Conservation (phyloP, 495 filamentous ascomycete species). For the Penicillium coprophilum region DNA sequence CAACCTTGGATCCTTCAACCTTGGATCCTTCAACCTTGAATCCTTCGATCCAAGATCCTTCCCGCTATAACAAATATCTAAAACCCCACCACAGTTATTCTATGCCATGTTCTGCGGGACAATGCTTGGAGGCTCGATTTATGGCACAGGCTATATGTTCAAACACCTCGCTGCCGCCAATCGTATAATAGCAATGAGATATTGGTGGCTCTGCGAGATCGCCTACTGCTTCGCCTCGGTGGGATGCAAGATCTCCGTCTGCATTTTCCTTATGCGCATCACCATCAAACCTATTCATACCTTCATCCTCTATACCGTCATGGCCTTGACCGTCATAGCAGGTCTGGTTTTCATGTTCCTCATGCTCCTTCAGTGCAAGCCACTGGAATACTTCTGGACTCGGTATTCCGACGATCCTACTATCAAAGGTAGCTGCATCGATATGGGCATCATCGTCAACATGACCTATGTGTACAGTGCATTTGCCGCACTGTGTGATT, state of each 20-base stretch:
- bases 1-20: background rate
- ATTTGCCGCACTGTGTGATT: slow-evolving; percentile 42
- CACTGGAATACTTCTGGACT: slow-evolving; percentile 44
- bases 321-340: slow-evolving; percentile 34
- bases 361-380: slow-evolving; percentile 46
- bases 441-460: slow-evolving; percentile 34
- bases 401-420: slow-evolving; percentile 26
- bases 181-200: slow-evolving; percentile 42
- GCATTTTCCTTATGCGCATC: slow-evolving; percentile 49
- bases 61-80: background rate
- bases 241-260: slow-evolving; percentile 44
- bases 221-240: slow-evolving; percentile 45
- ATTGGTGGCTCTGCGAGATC: slow-evolving; percentile 47
- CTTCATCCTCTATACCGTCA: slow-evolving; percentile 40
- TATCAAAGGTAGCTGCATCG: slow-evolving; percentile 39
- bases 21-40: background rate
- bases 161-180: slow-evolving; percentile 21
- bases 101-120: slow-evolving; percentile 40
- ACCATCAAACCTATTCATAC: slow-evolving; percentile 37
- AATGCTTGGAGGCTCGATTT: slow-evolving; percentile 42
- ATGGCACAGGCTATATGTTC: slow-evolving; percentile 38
- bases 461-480: slow-evolving; percentile 47
- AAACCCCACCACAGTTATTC: slow-evolving; percentile 24
- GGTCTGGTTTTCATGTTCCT: slow-evolving; percentile 43
- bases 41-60: background rate